Evolutionary conservation across 208 protist genomes (phyloP), one percentile per base, ranked within the genome.

Genomic region (Vickermania ingenoplastis): DNA sequence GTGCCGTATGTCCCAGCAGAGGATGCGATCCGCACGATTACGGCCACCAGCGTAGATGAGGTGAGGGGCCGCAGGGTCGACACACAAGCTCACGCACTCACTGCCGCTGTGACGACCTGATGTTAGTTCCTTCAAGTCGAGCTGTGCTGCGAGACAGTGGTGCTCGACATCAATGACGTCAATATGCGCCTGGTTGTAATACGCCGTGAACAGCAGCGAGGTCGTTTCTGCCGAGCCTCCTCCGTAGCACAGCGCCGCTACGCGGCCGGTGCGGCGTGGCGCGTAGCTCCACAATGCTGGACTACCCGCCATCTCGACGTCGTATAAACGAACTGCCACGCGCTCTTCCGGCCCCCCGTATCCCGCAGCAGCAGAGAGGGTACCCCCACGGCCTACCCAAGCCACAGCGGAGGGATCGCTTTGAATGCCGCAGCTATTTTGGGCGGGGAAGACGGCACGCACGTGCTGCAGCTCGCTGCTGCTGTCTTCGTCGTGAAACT

Each of bases 311-410:
- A 57, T 50, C 30, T 80, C 53, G 0, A 89, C 65, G 64, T 94
- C 81, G 53, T 75, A 94, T 22, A 91, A 52, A 36, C 86, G 83
- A 28, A 94, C 68, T 45, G 83, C 79, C 13, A 68, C 58, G 21
- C 31, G 41, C 55, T 94, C 83, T 55, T 87, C 75, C 21, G 59
- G 49, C 26, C 76, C 86, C 28, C 86, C 86, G 67, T 94, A 94
- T 4, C 83, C 86, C 14, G 65, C 86, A 3, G 67, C 78, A 2
- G 87, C 56, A 51, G 74, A 63, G 31, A 53, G 59, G 48, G 65
- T 25, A 11, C 30, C 48, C 1, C 30, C 27, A 0, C 65, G 60
- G 22, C 36, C 51, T 17, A 77, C 69, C 83, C 86, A 91, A 28
- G 68, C 68, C 14, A 73, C 58, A 17, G 65, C 64, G 51, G 73